Conservation (phyloP, 129 eudicot species). For the Centaurea solstitialis region DNA sequence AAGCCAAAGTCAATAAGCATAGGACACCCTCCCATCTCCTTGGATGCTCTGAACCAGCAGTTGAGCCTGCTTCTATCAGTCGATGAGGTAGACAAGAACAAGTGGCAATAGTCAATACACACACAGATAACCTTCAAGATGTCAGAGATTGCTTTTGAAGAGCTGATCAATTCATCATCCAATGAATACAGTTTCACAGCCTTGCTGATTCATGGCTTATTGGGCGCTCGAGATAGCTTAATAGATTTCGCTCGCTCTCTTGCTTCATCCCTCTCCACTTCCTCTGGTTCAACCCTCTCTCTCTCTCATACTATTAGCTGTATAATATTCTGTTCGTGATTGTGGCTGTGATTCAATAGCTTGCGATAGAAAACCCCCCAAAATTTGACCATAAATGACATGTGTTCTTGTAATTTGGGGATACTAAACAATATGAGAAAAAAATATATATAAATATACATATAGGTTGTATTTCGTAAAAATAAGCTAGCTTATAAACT, state of each 20-base stretch:
- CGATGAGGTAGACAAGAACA: too few relatives aligned
- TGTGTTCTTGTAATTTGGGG: not conserved
- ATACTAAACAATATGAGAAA: not conserved
- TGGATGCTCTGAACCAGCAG: too few relatives aligned
- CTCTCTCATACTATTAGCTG: too few relatives aligned
- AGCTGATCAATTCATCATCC: constrained; percentile 29
- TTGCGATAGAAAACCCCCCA: not conserved
- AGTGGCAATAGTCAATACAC: too few relatives aligned
- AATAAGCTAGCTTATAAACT: too few relatives aligned
- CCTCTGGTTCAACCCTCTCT: constrained; percentile 16
- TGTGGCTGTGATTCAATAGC: not conserved
- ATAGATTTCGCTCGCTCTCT: constrained; percentile 66
- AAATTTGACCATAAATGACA: not conserved
- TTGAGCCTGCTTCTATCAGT: too few relatives aligned
- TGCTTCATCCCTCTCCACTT: constrained; percentile 51
- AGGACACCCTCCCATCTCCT: too few relatives aligned
- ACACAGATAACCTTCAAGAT: not conserved
- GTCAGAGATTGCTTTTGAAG: constrained; percentile 58
- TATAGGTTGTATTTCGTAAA: too few relatives aligned
- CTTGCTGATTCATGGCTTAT: constrained; percentile 70
- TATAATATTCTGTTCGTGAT: not conserved
- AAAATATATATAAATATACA: too few relatives aligned
- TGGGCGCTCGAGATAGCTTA: constrained; percentile 72
- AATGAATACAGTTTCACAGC: constrained; percentile 47
- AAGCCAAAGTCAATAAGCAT: too few relatives aligned